Evolutionary conservation across 129 eudicot species (phyloP), one percentile per base, ranked within the genome.

Genomic region (Tagetes erecta): DNA sequence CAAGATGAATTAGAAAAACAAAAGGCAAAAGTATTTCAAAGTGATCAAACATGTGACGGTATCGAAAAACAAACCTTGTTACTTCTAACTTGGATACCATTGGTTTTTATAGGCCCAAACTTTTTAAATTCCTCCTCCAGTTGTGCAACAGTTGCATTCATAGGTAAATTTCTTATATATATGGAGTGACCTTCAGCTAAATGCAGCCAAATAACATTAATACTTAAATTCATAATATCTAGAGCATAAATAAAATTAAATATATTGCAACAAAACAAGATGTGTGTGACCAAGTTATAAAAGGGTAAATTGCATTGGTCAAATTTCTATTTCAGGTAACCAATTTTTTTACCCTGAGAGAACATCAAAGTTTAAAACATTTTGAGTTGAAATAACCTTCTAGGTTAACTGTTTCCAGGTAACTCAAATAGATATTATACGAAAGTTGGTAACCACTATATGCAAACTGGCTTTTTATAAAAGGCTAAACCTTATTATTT

Each of bases 21-120:
- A 9, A 39, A 14, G 0, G 33, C 27, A 58, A 56, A 35, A 46
- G 27, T 20, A 20, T 11, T 14, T 20, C 34, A 31, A 14, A 47
- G 67, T n/a, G 56, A 55, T 44, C 33, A 59, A 67, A 70, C 37
- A 60, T 12, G 34, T 35, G 67, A 59, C 35, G 20, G 31, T 3
- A 60, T 35, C 12, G 27, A 14, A 13, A 75, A 46, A 3, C 81
- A 39, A 65, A 93, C 98, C 97, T 82, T 88, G 40, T 86, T 88
- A 86, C 90, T 90, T 82, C 92, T 88, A 62, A 93, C 97, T 90
- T 93, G 98, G 67, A 88, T 78, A 4, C 98, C 98, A 39, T 81
- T 87, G 36, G 55, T 78, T 70, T 90, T 93, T 20, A 93, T 86
- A 11, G 89, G 77, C 50, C 98, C 98, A 82, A 90, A 93, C 72